Evolutionary conservation across 371 early-diverging fungal genomes (phyloP).

Genomic region (Mucor lusitanicus): DNA sequence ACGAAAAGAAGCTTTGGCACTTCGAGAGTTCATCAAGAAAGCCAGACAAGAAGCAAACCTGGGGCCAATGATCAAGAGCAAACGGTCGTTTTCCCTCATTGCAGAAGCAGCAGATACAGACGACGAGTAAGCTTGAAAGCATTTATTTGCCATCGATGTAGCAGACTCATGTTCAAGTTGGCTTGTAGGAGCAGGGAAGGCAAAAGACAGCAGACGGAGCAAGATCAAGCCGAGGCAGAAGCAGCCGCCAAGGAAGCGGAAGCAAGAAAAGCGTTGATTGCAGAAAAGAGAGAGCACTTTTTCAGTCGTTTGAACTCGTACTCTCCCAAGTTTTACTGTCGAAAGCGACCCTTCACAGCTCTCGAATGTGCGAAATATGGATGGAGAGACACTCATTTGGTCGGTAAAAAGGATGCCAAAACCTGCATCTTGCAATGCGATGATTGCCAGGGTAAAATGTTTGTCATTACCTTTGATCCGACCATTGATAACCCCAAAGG

Average conservation of each 20-base stretch:
- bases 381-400: conserved; percentile 8
- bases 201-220: background rate
- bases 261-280: background rate
- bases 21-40: background rate
- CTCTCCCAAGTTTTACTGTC: background rate
- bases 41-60: background rate
- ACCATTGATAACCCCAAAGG: conserved; percentile 1
- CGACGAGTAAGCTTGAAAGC: background rate
- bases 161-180: background rate
- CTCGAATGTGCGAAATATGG: conserved; percentile 19
- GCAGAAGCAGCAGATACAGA: background rate
- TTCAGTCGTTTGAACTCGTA: conserved; percentile 14
- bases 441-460: conserved; percentile 11
- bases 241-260: background rate
- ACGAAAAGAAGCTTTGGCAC: background rate
- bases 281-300: background rate
- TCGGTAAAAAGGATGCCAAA: background rate
- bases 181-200: background rate
- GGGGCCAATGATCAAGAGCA: background rate
- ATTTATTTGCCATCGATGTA: background rate
- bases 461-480: conserved; percentile 4
- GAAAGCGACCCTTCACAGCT: conserved; percentile 15
- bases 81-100: background rate
- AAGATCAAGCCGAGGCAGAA: background rate
- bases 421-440: conserved; percentile 10